Evolutionary conservation across 2,329 filamentous ascomycete species (phyloP).

Genomic region (Nothopassalora personata): DNA sequence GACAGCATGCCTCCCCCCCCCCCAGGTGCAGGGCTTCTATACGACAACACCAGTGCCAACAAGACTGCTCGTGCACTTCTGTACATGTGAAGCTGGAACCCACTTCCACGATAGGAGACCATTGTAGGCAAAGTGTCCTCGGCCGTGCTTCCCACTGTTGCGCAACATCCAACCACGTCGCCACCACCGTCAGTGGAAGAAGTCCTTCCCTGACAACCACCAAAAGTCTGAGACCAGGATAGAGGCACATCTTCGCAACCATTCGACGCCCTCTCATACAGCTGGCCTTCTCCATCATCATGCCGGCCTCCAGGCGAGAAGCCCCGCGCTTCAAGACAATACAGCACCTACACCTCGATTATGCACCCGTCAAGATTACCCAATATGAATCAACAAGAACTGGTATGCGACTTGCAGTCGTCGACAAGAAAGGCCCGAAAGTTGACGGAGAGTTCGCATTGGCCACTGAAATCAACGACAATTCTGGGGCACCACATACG

Average conservation of each 20-base stretch:
- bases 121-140: no score
- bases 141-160: no score
- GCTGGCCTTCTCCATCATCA: slow-evolving; percentile 9
- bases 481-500: slow-evolving; percentile 74
- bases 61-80: no score
- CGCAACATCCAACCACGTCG: no score
- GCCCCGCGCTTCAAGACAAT: slow-evolving; percentile 68
- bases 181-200: background rate
- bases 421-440: slow-evolving; percentile 91
- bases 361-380: slow-evolving; percentile 79
- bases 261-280: background rate
- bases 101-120: no score
- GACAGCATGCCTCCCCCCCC: no score
- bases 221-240: background rate
- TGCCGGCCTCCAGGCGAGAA: slow-evolving; percentile 34
- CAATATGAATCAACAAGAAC: slow-evolving; percentile 95
- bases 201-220: background rate
- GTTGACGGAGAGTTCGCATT: slow-evolving; percentile 90
- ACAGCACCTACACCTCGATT: slow-evolving; percentile 82
- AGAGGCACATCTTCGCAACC: background rate
- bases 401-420: slow-evolving; percentile 89
- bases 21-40: no score
- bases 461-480: slow-evolving; percentile 94
- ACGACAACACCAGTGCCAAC: no score
- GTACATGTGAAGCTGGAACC: no score